Base-by-base conservation (phyloP, 2,329 filamentous ascomycete species). In the Arthrobotrys musiformis region DNA sequence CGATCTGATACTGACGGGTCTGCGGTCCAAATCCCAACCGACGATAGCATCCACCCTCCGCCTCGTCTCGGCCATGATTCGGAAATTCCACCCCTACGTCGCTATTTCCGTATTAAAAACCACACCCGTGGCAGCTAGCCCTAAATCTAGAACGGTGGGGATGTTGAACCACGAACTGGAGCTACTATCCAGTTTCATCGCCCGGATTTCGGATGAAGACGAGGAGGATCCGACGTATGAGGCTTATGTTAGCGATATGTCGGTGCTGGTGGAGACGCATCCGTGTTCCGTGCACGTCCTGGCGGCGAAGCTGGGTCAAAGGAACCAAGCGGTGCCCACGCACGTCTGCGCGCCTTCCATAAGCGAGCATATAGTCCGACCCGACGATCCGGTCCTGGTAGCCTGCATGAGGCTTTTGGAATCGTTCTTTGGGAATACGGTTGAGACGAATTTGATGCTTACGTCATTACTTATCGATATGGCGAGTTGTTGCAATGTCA, bases 31-130 rank as follows among this genome's bases (percentile, higher is more conserved):
- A 50, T 97, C 95, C 81, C 88, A 92, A 63, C 94, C 97, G 82
- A 98, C 95, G 0, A 91, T 97, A 15, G 90, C 93, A 79, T 93
- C 96, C 9, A 97, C 94, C 0, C 86, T 99, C 52, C 93, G 94
- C 80, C 87, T 99, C 5, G 88, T 97, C 15, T 94, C 93, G 2
- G 90, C 93, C 9, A 92, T 99, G 79, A 86, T 98, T 70, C 91
- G 91, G 82, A 90, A 93, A 79, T 94, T 98, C 83, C 94, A 97
- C 82, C 89, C 90, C 48, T 97, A 97, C 83, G 93, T 94, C 2
- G 87, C 93, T 40, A 89, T 89, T 26, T 93, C 92, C 0, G 85
- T 97, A 0, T 86, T 97, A 37, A 90, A 90, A 81, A 91, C 90
- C 0, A 88, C 90, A 78, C 85, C 87, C 33, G 84, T 89, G 4